Evolutionary conservation across 176 grass and related monocot species (phyloP), one percentile per base, ranked within the genome.

Genomic region (Carex littledalei): DNA sequence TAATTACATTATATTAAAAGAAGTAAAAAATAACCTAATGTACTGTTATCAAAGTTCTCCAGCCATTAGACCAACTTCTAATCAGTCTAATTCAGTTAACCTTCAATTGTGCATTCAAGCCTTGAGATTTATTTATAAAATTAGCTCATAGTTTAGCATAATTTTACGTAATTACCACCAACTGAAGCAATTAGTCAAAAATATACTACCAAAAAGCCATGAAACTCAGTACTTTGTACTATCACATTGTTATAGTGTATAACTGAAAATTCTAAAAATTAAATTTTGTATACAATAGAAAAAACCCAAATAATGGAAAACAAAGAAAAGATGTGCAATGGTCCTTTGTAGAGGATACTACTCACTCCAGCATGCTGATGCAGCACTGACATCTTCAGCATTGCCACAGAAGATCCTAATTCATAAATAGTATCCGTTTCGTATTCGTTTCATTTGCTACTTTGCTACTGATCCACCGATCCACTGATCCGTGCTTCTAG

Each of bases 311-410:
- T 18, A 4, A 41, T 81, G 55, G 31, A 39, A 62, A 45, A 67
- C 4, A 53, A 53, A 6, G 20, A 64, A 84, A 4, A 77, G 29
- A 79, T 89, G 84, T 89, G 17, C 29, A n/a, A 66, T 86, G 88
- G 88, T 66, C 67, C 78, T 83, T 83, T 86, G 86, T 89, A 24
- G 24, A 0, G 24, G 0, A 24, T n/a, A n/a, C 24, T 0, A 0
- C 24, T 24, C 24, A 24, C 26, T 26, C 41, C 6, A 43, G 5
- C 6, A 43, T 43, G 1, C 41, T 43, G 41, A 45, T 8, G 41
- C 41, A 45, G 41, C 41, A 45, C 41, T 45, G 41, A 45, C 6
- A 45, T 45, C 41, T 45, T 45, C 41, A 45, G 41, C 6, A 45
- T 45, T 45, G 41, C 6, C 41, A 8, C 41, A 45, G 41, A 45